phyloP scores from a whole-genome alignment of 2,329 filamentous ascomycete genomes.

The Pleurostoma richardsiae region DNA sequence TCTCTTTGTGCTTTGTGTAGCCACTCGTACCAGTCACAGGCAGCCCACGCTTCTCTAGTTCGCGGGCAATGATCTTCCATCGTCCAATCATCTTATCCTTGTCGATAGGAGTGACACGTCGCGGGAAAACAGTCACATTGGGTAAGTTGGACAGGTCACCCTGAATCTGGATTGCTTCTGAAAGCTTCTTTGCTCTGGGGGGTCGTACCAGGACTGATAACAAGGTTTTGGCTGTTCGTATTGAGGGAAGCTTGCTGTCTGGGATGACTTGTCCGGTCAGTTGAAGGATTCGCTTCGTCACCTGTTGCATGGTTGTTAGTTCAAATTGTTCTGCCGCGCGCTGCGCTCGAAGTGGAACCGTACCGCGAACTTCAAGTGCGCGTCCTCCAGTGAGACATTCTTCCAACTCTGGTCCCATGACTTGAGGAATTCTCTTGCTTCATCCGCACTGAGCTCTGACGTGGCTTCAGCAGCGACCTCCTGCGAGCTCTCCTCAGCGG shows the following conservation, averaged over 20 bases:
- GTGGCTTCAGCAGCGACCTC: background rate
- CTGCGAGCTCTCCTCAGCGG: background rate
- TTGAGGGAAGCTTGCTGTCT: conserved; percentile 60
- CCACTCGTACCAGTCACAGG: conserved; percentile 23
- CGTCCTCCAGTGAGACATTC: conserved; percentile 49
- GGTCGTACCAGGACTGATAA: conserved; percentile 47
- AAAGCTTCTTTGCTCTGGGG: conserved; percentile 57
- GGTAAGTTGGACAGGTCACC: conserved; percentile 45
- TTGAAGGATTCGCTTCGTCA: conserved; percentile 75
- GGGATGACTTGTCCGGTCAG: conserved; percentile 72
- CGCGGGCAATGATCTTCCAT: conserved; percentile 30
- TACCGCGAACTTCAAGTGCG: conserved; percentile 68
- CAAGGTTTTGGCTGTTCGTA: conserved; percentile 49
- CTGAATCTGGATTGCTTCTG: conserved; percentile 47
- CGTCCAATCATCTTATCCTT: conserved; percentile 27
- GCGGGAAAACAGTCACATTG: conserved; percentile 66
- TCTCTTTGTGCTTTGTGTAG: conserved; percentile 19
- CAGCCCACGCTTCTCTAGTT: conserved; percentile 24
- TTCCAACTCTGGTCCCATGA: conserved; percentile 55
- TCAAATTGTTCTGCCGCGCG: background rate
- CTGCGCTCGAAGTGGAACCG: conserved; percentile 11
- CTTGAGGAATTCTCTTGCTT: conserved; percentile 36
- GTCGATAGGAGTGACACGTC: conserved; percentile 59
- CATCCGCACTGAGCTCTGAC: conserved; percentile 22
- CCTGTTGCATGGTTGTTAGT: conserved; percentile 40